Evolutionary conservation across 2,329 filamentous ascomycete genomes (phyloP).

Genomic region (Keithomyces neogunnii): DNA sequence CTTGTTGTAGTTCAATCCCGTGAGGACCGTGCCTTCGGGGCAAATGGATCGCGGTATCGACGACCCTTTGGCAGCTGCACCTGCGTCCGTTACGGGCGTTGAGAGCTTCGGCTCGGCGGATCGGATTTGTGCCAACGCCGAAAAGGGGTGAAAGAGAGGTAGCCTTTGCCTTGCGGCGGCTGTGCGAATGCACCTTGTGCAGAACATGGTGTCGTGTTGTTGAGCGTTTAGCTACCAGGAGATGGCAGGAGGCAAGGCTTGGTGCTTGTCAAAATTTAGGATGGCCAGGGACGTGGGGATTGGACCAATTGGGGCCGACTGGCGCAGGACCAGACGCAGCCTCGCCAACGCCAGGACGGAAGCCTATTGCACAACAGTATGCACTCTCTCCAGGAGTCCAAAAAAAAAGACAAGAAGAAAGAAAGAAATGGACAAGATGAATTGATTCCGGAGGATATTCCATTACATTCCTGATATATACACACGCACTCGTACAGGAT

Average conservation of each 20-base stretch:
- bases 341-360: background rate
- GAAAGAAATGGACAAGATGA: constrained; percentile 5
- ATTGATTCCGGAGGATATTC: constrained; percentile 15
- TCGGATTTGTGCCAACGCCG: constrained; percentile 27
- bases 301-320: constrained; percentile 4
- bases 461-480: constrained; percentile 4
- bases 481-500: constrained; percentile 26
- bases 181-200: constrained; percentile 41
- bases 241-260: constrained; percentile 5
- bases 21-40: constrained; percentile 59
- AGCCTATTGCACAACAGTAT: background rate
- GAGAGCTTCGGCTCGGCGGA: constrained; percentile 29
- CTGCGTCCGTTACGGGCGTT: constrained; percentile 22
- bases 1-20: constrained; percentile 72
- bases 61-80: constrained; percentile 21
- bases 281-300: background rate
- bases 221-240: background rate
- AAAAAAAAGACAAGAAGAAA: too few species aligned
- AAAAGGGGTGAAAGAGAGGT: constrained; percentile 29
- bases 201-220: constrained; percentile 27
- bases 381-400: too few species aligned
- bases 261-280: constrained; percentile 7
- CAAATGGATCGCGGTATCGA: constrained; percentile 40
- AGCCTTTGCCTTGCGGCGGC: constrained; percentile 22
- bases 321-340: background rate